Evolutionary conservation across 2,329 filamentous ascomycete species (phyloP).

Genomic region (Capronia americana): DNA sequence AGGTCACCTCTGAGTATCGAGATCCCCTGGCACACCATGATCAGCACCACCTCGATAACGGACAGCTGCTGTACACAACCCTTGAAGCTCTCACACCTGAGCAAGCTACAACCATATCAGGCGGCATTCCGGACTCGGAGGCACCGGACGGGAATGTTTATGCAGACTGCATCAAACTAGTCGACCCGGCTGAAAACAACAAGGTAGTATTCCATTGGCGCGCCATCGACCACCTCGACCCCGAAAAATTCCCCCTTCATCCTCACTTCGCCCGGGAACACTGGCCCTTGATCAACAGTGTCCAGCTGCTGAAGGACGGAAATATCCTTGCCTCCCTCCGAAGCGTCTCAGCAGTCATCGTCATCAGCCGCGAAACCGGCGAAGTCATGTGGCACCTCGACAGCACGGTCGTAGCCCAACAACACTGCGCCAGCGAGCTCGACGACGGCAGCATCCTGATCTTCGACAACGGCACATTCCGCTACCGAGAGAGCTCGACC

Average conservation of each 20-base stretch:
- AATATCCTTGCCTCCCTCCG: slow-evolving; percentile 52
- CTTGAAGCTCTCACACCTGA: slow-evolving; percentile 49
- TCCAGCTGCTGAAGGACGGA: slow-evolving; percentile 49
- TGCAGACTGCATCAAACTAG: slow-evolving; percentile 54
- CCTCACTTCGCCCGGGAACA: slow-evolving; percentile 51
- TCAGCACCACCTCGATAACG: slow-evolving; percentile 54
- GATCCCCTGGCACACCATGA: slow-evolving; percentile 56
- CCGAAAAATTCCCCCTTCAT: slow-evolving; percentile 50
- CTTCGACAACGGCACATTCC: slow-evolving; percentile 56
- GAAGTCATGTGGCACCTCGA: slow-evolving; percentile 53
- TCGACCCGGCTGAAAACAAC: slow-evolving; percentile 45
- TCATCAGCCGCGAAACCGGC: slow-evolving; percentile 51
- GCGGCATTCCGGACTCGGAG: slow-evolving; percentile 52
- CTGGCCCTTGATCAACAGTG: slow-evolving; percentile 56
- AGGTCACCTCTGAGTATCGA: slow-evolving; percentile 49
- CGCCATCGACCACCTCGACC: slow-evolving; percentile 51
- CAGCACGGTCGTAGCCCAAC: slow-evolving; percentile 51
- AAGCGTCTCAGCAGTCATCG: slow-evolving; percentile 51
- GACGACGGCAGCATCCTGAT: slow-evolving; percentile 53
- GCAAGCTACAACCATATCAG: slow-evolving; percentile 48
- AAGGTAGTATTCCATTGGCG: slow-evolving; percentile 54
- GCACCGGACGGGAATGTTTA: slow-evolving; percentile 46
- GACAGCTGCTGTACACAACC: slow-evolving; percentile 52
- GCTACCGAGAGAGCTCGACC: slow-evolving; percentile 49
- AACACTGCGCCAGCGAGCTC: slow-evolving; percentile 54